These are phyloP conservation scores for Harringtonia aguacate DNA, from an alignment of 2,329 filamentous ascomycete species.

Conservation along the genomic window DNA sequence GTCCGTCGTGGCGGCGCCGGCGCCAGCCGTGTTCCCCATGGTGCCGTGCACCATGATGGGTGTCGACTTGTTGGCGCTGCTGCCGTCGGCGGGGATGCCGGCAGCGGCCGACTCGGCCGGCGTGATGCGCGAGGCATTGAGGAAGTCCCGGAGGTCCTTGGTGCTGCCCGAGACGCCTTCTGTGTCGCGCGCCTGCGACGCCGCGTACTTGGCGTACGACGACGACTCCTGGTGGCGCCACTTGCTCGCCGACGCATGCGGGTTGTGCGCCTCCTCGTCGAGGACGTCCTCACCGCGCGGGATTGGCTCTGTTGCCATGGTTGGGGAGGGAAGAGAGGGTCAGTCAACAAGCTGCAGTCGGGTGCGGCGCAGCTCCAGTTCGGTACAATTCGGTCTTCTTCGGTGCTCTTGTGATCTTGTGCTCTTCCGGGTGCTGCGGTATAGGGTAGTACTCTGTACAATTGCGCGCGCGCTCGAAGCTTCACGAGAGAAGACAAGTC, in stretches of 20 bases:
- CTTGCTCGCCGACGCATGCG: conserved; percentile 42
- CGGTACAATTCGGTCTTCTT: too few relatives aligned
- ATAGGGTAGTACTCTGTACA: too few relatives aligned
- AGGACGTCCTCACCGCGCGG: neutral
- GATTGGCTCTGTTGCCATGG: too few relatives aligned
- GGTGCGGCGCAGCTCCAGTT: too few relatives aligned
- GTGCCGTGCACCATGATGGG: conserved; percentile 8
- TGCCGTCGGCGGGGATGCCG: conserved; percentile 7
- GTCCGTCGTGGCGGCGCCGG: neutral
- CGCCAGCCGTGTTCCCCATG: conserved; percentile 22
- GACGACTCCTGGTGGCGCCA: conserved; percentile 57
- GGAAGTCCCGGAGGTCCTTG: conserved; percentile 42
- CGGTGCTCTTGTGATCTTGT: too few relatives aligned
- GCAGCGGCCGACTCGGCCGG: conserved; percentile 19
- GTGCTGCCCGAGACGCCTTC: conserved; percentile 31
- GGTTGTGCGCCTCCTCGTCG: conserved; percentile 30
- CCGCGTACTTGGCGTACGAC: conserved; percentile 40
- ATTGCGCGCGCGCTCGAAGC: too few relatives aligned
- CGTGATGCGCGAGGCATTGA: conserved; percentile 43
- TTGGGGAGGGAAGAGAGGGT: too few relatives aligned
- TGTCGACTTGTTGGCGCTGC: conserved; percentile 1
- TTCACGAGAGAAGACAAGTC: too few relatives aligned
- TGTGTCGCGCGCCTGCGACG: conserved; percentile 23
- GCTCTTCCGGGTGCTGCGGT: too few relatives aligned
- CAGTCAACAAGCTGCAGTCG: too few relatives aligned